A percentile compares a stretch with the other conserved stretches of the same genome.
Evolutionary conservation across 2,329 filamentous ascomycete genomes (phyloP).

Genomic region (Intubia oerlemansii): DNA sequence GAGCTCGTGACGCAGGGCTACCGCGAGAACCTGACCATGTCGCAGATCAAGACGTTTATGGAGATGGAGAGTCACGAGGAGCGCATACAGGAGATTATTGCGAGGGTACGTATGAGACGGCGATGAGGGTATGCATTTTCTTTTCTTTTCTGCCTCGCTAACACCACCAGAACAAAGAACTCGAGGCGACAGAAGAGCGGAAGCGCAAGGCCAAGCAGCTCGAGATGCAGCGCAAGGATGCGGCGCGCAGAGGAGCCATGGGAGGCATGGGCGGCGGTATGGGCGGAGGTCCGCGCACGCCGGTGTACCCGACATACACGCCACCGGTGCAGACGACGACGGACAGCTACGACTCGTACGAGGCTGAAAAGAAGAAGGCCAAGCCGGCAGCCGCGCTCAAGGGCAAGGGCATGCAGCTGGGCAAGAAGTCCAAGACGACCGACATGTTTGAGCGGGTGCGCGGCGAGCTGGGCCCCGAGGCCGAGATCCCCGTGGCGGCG

Average conservation of each 20-base stretch:
- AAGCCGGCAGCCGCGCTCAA: slow-evolving; percentile 47
- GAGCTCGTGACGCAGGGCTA: slow-evolving; percentile 93
- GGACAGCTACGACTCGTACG: slow-evolving; percentile 82
- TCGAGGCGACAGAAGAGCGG: slow-evolving; percentile 93
- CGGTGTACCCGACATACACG: slow-evolving; percentile 76
- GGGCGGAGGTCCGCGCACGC: slow-evolving; percentile 38
- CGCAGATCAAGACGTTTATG: slow-evolving; percentile 96
- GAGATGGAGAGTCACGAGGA: slow-evolving; percentile 99
- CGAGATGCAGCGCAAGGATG: slow-evolving; percentile 96
- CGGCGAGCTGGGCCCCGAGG: slow-evolving; percentile 72
- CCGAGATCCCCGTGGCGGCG: slow-evolving; percentile 54
- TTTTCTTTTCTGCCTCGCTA: neutral
- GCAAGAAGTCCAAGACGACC: slow-evolving; percentile 95
- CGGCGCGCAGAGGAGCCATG: slow-evolving; percentile 58
- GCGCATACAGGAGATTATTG: slow-evolving; percentile 95
- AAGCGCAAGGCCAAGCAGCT: slow-evolving; percentile 98
- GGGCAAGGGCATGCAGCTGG: slow-evolving; percentile 96
- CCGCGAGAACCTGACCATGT: slow-evolving; percentile 84
- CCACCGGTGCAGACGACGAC: slow-evolving; percentile 44
- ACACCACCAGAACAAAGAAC: slow-evolving; percentile 65
- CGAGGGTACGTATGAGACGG: slow-evolving; percentile 46
- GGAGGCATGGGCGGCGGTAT: slow-evolving; percentile 20
- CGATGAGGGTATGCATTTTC: no score
- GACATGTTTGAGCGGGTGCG: slow-evolving; percentile 95
- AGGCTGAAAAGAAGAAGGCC: slow-evolving; percentile 92